Evolutionary conservation across 2,329 filamentous ascomycete genomes (phyloP), one percentile per base, ranked within the genome.

Genomic region (Colletotrichum melonis): DNA sequence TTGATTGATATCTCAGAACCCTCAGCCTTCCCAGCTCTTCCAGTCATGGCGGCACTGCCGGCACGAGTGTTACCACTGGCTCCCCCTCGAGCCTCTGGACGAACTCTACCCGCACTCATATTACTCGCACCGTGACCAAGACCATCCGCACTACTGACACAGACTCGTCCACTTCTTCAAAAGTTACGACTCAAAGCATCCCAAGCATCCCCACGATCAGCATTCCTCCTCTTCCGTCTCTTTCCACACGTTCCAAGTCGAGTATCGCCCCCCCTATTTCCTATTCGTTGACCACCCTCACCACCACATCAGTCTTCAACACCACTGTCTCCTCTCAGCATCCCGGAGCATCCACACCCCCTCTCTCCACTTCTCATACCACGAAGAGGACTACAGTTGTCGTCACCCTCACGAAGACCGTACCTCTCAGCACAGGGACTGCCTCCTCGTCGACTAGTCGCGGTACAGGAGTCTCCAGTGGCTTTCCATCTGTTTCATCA

Each of bases 301-400:
- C 71, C n/a, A 73, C 71, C 1, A 56, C 24, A 2, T 32, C 5
- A 12, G 46, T 63, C 14, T 56, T 66, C 56, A 73, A 73, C 46
- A 66, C 67, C 22, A 73, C 71, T 0, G 67, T 73, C 4, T 73
- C 71, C 0, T 63, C 62, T 19, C 71, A 73, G 49, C 56, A 70
- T 0, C 67, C 71, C 1, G 71, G 42, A 14, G 12, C 49, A 7
- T 58, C 67, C 16, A 62, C 67, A 4, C 30, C 55, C 46, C 49
- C 42, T 12, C 9, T 3, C 7, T 54, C 67, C 1, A 19, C n/a
- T 19, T 73, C 67, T 5, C 16, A 19, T 4, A 73, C 71, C 8
- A 73, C 60, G 2, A 4, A 64, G 22, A 59, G 58, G n/a, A 58
- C 66, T 11, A 73, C 70, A 2, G n/a, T 73, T n/a, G 28, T 70